Base-by-base conservation (phyloP, 2,329 filamentous ascomycete genomes). In the Microdochium nivale region DNA sequence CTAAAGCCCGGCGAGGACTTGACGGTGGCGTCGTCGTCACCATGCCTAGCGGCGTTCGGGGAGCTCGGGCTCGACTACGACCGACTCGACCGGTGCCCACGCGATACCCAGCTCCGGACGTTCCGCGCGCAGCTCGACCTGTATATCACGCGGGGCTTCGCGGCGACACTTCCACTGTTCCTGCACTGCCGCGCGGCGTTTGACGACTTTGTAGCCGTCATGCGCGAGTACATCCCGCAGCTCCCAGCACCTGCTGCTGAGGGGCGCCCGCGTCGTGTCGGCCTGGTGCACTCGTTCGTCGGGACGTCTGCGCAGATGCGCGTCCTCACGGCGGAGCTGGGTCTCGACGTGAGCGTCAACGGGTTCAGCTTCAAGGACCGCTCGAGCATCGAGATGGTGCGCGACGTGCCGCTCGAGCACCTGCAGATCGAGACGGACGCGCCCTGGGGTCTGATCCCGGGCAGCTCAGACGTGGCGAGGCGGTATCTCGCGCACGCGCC, bases 51-150 rank as follows among this genome's bases (percentile, higher is more conserved):
- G 1, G 75, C 75, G 1, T 77, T 72, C 52, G 76, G 75, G 1
- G 75, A 78, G 48, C 62, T 79, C 1, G 75, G 75, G 0, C 62
- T 79, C 1, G 76, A 79, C 49, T 78, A 77, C 43, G 74, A 76
- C 37, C 67, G 72, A 3, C 62, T 76, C 3, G 62, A 68, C 0
- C 66, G 69, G 2, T 72, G 73, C 0, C 60, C 67, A 11, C 75
- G 72, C 47, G 67, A 69, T 3, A 65, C 61, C 1, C 71, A 76
- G 53, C 57, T 68, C 1, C 63, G 64, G 1, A 67, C 67, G 0
- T 75, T 76, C 56, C 63, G 61, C 43, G 63, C 62, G 4, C 71
- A 76, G 52, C 59, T 76, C 2, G 69, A 73, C 14, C 47, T 74
- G 5, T 63, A 68, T 3, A 62, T 70, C 0, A 51, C 59, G 1